Evolutionary conservation across 192 early-diverging fungal genomes (phyloP), one percentile per base, ranked within the genome.

Genomic region (Podila verticillata): DNA sequence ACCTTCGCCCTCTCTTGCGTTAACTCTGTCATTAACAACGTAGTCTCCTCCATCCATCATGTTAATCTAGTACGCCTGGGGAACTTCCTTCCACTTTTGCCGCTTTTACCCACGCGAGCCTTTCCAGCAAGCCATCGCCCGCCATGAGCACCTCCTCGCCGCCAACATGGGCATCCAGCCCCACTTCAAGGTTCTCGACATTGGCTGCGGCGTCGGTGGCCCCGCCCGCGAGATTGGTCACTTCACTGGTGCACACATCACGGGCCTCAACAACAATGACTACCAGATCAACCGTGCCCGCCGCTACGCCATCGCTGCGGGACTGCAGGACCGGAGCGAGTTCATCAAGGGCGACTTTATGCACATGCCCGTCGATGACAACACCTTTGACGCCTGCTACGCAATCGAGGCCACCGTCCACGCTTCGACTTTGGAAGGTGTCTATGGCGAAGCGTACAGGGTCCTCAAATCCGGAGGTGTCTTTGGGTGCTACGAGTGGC

Each of bases 401-500:
- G 95, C 96, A 19, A 95, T 98, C 70, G 97, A 98, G 87, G 97
- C 97, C 32, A 95, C 93, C 17, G 93, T 92, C 83, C 97, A 98
- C 81, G 92, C 96, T 0, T 93, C 95, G 8, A 81, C 85, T 2
- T 88, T 98, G 30, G 92, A 95, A 72, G 91, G 90, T 67, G 94
- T 94, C 48, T 98, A 98, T 75, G 83, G 88, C 30, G 93, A 98
- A 73, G 92, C 94, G 72, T 98, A 91, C 89, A 88, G 95, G 57
- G 93, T 95, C 7, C 74, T 98, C 60, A 98, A 98, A 86, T 96
- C 97, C 48, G 96, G 96, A 29, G 93, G 93, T 58, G 82, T 86
- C 64, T 97, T 97, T 91, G 94, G 95, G 22, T 91, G 91, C 80
- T 98, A 98, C 86, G 97, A 98, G 82, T 98, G 97, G 97, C 88